Conservation (phyloP, 176 grass and related monocot species). For the Poa annua region DNA sequence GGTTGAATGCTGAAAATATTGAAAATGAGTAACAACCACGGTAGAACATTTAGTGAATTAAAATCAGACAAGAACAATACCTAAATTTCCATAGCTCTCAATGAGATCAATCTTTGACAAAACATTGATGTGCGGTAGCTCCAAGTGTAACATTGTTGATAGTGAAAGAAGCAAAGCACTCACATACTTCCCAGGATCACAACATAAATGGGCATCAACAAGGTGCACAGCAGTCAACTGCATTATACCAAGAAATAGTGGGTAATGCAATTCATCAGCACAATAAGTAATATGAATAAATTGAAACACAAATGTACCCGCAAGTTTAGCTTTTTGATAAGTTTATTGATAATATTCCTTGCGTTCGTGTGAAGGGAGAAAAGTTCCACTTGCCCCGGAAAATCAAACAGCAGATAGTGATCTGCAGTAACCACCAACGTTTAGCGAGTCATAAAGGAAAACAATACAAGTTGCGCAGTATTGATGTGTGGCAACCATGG, state of each 20-base stretch:
- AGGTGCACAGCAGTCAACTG: constrained; percentile 87
- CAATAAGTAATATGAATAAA: not conserved
- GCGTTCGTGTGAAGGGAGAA: constrained; percentile 97
- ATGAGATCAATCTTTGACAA: constrained; percentile 98
- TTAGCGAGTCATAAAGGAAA: constrained; percentile 12
- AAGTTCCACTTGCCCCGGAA: constrained; percentile 97
- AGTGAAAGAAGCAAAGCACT: constrained; percentile 95
- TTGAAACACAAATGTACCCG: constrained; percentile 52
- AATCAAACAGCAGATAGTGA: constrained; percentile 97
- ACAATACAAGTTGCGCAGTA: constrained; percentile 13
- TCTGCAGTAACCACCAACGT: constrained; percentile 58
- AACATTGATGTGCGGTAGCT: constrained; percentile 92
- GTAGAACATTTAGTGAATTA: constrained; percentile 32
- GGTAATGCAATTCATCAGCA: constrained; percentile 17
- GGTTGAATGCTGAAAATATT: constrained; percentile 77
- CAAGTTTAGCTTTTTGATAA: constrained; percentile 83
- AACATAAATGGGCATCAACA: constrained; percentile 92
- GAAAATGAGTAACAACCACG: constrained; percentile 36
- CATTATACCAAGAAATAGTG: constrained; percentile 35
- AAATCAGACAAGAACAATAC: constrained; percentile 44
- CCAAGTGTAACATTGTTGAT: constrained; percentile 90
- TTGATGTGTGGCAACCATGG: not conserved
- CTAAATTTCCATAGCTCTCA: constrained; percentile 87
- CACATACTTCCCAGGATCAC: constrained; percentile 98
- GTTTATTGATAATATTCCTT: constrained; percentile 68